phyloP scores from a whole-genome alignment of 1,284 basidiomycete genomes.

The Ceratobasidium sp. region DNA sequence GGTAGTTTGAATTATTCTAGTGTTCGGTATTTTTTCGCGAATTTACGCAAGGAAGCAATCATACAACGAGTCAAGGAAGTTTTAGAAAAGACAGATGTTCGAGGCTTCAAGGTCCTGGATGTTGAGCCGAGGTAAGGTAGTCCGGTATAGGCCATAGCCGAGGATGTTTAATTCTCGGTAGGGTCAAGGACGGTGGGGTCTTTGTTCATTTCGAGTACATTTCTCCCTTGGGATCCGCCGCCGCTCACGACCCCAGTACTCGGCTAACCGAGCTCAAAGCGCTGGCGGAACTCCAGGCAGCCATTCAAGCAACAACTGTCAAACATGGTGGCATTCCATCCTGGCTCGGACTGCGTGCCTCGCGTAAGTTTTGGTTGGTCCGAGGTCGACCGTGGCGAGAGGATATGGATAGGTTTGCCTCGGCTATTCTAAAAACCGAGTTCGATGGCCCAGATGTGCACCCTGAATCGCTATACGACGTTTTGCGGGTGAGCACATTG shows the following conservation, averaged over 20 bases:
- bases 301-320: slow-evolving; percentile 54
- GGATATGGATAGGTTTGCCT: slow-evolving; percentile 87
- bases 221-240: slow-evolving; percentile 46
- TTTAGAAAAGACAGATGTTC: slow-evolving; percentile 53
- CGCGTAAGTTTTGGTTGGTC: slow-evolving; percentile 77
- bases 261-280: slow-evolving; percentile 49
- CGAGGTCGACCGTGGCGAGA: slow-evolving; percentile 85
- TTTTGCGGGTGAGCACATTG: slow-evolving; percentile 65
- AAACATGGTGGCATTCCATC: slow-evolving; percentile 67
- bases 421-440: slow-evolving; percentile 72
- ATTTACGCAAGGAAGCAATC: slow-evolving; percentile 26
- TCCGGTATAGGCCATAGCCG: neutral
- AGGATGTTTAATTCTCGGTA: neutral
- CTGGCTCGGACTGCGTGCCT: slow-evolving; percentile 61
- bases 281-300: slow-evolving; percentile 59
- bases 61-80: slow-evolving; percentile 13
- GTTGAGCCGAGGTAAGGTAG: slow-evolving; percentile 55
- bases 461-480: slow-evolving; percentile 75
- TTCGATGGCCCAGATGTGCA: slow-evolving; percentile 87
- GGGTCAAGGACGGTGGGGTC: slow-evolving; percentile 80
- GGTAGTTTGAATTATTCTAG: neutral
- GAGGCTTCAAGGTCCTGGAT: slow-evolving; percentile 64
- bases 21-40: slow-evolving; percentile 20
- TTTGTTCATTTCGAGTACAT: slow-evolving; percentile 81
- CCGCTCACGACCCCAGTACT: slow-evolving; percentile 46